Base-by-base conservation (phyloP, 306 rosid species). In the Glycine soja region DNA sequence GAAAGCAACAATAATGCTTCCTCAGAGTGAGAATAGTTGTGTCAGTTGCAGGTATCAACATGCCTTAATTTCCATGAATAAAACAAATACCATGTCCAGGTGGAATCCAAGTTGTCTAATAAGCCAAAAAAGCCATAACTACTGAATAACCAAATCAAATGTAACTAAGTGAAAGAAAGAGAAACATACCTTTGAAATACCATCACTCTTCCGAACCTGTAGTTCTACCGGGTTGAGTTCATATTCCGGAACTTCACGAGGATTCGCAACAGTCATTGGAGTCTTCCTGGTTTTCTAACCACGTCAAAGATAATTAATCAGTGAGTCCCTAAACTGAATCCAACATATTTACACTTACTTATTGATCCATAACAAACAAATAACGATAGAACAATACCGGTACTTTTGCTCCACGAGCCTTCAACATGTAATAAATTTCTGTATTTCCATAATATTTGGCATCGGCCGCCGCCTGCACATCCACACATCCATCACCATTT, bases 201-300 rank as follows among this genome's bases (percentile, higher is more conserved):
- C 97, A 62, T 93, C 97, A 50, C 93, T 80, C 97, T 87, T 93
- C 79, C 99, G 97, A 86, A 96, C 89, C 80, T 96, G 99, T 82
- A 96, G 99, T 79, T 96, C 99, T 57, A 87, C 81, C 6, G 99
- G 99, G 89, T 96, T 96, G 77, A 96, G 99, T 90, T 96, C 99
- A 70, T 96, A 96, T 84, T 96, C 99, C 0, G 99, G 99, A 85
- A 96, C 97, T 88, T 96, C 99, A 74, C 97, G 91, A 79, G 99
- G 98, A 91, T 96, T 93, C 7, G 97, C 93, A 78, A 96, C 99
- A 9, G 93, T 71, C 99, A 96, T 96, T 18, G 99, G 99, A 7
- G 99, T 96, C 87, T 87, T 96, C 91, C 91, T 92, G 84, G 82
- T 74, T 90, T 93, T 96, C 99, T 96, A 77, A 67, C 77, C 67